Evolutionary conservation across 176 grass and related monocot genomes (phyloP), one percentile per base, ranked within the genome.

Genomic region (Luzula sylvatica): DNA sequence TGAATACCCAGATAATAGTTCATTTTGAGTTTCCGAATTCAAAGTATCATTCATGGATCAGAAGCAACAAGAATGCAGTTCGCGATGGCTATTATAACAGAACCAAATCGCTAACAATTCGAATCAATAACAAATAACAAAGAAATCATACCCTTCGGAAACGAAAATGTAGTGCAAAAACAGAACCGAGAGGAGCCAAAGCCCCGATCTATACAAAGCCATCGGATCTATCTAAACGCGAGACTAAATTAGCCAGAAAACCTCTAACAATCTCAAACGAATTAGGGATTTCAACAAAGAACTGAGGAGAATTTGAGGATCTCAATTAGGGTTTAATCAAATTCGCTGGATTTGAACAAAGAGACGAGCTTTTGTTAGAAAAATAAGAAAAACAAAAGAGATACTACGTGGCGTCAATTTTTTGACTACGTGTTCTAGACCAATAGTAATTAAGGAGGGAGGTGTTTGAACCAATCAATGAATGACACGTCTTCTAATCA

Each of bases 111-210:
- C 24, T 3, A 17, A 11, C 32, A 8, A 55, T 20, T 3, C 8
- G 13, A 20, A 42, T 14, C 38, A 3, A 50, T 24, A 14, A 65
- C 12, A 12, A 11, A 6, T 43, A 30, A 21, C 27, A 14, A 7
- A 47, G 13, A 30, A 57, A 53, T 18, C 12, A 25, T 63, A 76
- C 73, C 73, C 73, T 61, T 59, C 73, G 1, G 59, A 32, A 32
- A 25, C 48, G 40, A 21, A 14, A 38, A 76, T 18, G 50, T 32
- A 57, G 38, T 76, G 56, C 38, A 53, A 21, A 11, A 69, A n/a
- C 16, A 76, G 47, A 19, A 69, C 3, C 26, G 48, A 58, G 1
- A 76, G 65, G 30, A 76, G 56, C 32, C 66, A 67, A 11, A 76
- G 48, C 38, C 56, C 55, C 65, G 54, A 53, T 54, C 65, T 54